These are phyloP conservation scores for Lipomyces oligophaga DNA, from an alignment of 805 yeast species.

Conservation along the genomic window DNA sequence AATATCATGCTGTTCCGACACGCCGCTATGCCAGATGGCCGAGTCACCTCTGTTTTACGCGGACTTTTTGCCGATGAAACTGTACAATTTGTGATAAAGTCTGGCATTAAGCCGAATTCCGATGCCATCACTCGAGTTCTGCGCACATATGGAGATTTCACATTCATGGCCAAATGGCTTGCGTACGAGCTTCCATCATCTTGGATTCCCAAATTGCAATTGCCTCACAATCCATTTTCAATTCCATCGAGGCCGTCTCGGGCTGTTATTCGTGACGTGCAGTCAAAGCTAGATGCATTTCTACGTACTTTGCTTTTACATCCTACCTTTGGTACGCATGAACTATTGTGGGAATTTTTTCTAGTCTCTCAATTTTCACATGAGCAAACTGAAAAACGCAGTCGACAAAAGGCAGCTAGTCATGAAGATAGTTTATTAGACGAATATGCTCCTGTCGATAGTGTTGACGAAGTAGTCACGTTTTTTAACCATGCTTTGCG, in stretches of 20 bases:
- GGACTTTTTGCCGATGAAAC: slow-evolving; percentile 28
- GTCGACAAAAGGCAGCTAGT: slow-evolving; percentile 31
- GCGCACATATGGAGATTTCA: slow-evolving; percentile 37
- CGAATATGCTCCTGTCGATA: slow-evolving; percentile 25
- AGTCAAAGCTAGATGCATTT: slow-evolving; percentile 49
- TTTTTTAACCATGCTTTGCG: slow-evolving; percentile 27
- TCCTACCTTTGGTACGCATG: slow-evolving; percentile 39
- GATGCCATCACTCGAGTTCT: slow-evolving; percentile 31
- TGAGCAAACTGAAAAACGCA: slow-evolving; percentile 40
- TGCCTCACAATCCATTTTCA: slow-evolving; percentile 34
- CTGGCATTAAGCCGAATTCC: slow-evolving; percentile 23
- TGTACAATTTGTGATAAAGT: slow-evolving; percentile 28
- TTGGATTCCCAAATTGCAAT: slow-evolving; percentile 38
- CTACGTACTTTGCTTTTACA: slow-evolving; percentile 45
- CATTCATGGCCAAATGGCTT: slow-evolving; percentile 36
- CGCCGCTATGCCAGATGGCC: slow-evolving; percentile 19
- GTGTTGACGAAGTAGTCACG: slow-evolving; percentile 23
- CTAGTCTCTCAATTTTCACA: slow-evolving; percentile 34
- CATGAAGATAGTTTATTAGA: slow-evolving; percentile 35
- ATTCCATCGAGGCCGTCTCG: slow-evolving; percentile 35
- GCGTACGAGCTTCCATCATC: slow-evolving; percentile 38
- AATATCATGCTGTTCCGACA: slow-evolving; percentile 25
- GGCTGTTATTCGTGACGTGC: slow-evolving; percentile 38
- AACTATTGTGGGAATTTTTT: slow-evolving; percentile 45
- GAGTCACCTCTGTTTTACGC: slow-evolving; percentile 29